A percentile compares a stretch with the other conserved stretches of the same genome.
These are phyloP conservation scores for Apiospora hydei DNA, from an alignment of 2,329 filamentous ascomycete genomes.

Conservation along the genomic window DNA sequence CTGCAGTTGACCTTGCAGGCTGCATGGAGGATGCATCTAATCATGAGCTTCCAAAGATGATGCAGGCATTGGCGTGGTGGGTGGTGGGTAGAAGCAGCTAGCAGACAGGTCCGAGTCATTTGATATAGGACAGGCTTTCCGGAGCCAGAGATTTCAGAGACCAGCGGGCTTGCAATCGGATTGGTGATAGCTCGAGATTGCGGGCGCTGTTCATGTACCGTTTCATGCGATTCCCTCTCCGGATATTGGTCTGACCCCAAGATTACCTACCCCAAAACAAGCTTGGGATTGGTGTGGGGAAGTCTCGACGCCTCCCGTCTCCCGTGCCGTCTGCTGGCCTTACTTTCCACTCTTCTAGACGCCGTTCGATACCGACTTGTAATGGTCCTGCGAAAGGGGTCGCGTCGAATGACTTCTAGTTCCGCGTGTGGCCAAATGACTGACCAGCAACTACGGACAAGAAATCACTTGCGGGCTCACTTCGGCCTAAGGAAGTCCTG, in stretches of 20 bases:
- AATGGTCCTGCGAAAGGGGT: background rate
- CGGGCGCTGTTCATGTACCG: background rate
- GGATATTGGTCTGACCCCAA: conserved; percentile 22
- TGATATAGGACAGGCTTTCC: conserved; percentile 1
- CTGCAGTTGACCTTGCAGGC: conserved; percentile 1
- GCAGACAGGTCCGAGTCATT: conserved; percentile 1
- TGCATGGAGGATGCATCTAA: conserved; percentile 11
- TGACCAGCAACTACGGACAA: background rate
- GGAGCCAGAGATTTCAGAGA: background rate
- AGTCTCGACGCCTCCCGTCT: conserved; percentile 16
- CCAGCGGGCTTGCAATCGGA: background rate
- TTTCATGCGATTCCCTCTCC: background rate
- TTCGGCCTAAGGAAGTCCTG: background rate
- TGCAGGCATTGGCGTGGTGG: conserved; percentile 10
- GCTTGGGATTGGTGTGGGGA: conserved; percentile 19
- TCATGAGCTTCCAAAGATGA: background rate
- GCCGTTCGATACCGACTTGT: background rate
- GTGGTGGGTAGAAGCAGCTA: conserved; percentile 4
- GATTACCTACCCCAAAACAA: conserved; percentile 10
- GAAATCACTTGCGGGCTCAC: background rate
- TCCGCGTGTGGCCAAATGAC: background rate
- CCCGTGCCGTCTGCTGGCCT: background rate
- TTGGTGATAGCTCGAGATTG: conserved; percentile 9
- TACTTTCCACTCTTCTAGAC: background rate
- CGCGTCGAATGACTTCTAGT: background rate